These are phyloP conservation scores for Chaetomium globosum DNA, from an alignment of 2,329 filamentous ascomycete species.

Conservation along the genomic window DNA sequence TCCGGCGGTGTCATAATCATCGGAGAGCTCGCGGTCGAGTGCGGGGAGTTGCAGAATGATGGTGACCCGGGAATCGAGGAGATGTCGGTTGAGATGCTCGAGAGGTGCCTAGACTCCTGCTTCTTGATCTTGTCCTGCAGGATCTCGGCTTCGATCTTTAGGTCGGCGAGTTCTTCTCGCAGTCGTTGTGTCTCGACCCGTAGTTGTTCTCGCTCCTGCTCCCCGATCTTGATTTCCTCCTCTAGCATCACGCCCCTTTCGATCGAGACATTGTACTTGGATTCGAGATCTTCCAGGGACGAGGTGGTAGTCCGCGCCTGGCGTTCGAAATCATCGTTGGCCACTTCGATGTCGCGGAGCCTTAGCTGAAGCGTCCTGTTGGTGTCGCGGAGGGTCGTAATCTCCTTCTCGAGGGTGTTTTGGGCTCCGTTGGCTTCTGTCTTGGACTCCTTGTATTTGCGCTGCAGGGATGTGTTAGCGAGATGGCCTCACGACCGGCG, in stretches of 20 bases:
- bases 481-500: constrained; percentile 5
- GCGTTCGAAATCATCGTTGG: constrained; percentile 96
- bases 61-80: constrained; percentile 69
- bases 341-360: constrained; percentile 92
- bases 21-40: constrained; percentile 87
- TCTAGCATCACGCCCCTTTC: constrained; percentile 92
- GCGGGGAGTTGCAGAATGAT: constrained; percentile 74
- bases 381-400: constrained; percentile 83
- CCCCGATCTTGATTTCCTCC: constrained; percentile 87
- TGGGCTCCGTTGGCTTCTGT: constrained; percentile 82
- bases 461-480: constrained; percentile 52
- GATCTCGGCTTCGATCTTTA: constrained; percentile 94
- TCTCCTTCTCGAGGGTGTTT: constrained; percentile 88
- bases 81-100: constrained; percentile 63
- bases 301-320: constrained; percentile 95
- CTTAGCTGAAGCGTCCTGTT: constrained; percentile 80
- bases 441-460: constrained; percentile 96
- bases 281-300: constrained; percentile 93
- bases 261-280: constrained; percentile 93
- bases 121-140: constrained; percentile 90
- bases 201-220: constrained; percentile 86
- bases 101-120: constrained; percentile 60
- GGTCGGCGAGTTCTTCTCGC: constrained; percentile 85
- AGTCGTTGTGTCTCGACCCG: constrained; percentile 89
- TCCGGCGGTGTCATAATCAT: constrained; percentile 83